A percentile compares a stretch with the other conserved stretches of the same genome.
Evolutionary conservation across 2,329 filamentous ascomycete species (phyloP).

Genomic region (Endocalyx cinctus): DNA sequence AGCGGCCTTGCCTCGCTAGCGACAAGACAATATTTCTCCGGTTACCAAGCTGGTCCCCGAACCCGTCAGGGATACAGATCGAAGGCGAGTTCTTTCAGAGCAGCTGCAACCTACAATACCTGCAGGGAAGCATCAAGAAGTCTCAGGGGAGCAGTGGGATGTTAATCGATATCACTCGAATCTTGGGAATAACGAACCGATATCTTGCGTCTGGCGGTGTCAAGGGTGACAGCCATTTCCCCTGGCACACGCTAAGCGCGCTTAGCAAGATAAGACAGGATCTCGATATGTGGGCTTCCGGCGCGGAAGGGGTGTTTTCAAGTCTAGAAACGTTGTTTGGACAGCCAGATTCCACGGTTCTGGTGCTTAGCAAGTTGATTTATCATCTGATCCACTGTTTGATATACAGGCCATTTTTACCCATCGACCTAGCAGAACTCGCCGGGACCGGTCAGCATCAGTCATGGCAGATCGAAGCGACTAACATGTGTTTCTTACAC

Average conservation of each 20-base stretch:
- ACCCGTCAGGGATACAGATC: constrained; percentile 54
- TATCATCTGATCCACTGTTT: constrained; percentile 85
- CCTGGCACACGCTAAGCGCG: constrained; percentile 82
- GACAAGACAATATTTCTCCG: constrained; percentile 73
- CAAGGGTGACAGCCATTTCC: constrained; percentile 85
- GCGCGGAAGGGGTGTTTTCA: constrained; percentile 73
- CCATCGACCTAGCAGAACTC: constrained; percentile 77
- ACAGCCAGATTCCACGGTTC: constrained; percentile 70
- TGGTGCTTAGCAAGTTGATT: constrained; percentile 79
- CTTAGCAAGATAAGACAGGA: constrained; percentile 83
- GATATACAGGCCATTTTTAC: constrained; percentile 81
- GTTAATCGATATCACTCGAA: constrained; percentile 79
- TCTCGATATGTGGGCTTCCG: constrained; percentile 78
- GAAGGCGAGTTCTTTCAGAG: constrained; percentile 80
- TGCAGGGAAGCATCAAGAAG: constrained; percentile 63
- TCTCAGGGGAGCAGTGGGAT: constrained; percentile 73
- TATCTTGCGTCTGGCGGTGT: constrained; percentile 83
- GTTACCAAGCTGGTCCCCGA: constrained; percentile 69
- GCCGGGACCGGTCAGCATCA: constrained; percentile 78
- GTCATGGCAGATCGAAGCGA: constrained; percentile 89
- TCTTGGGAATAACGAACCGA: constrained; percentile 76
- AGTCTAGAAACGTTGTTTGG: constrained; percentile 72
- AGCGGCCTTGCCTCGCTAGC: constrained; percentile 71
- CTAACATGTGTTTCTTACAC: constrained; percentile 79
- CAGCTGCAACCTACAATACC: constrained; percentile 71